These are phyloP conservation scores for Blastobotrys peoriensis DNA, from an alignment of 805 yeast genomes.

Conservation along the genomic window DNA sequence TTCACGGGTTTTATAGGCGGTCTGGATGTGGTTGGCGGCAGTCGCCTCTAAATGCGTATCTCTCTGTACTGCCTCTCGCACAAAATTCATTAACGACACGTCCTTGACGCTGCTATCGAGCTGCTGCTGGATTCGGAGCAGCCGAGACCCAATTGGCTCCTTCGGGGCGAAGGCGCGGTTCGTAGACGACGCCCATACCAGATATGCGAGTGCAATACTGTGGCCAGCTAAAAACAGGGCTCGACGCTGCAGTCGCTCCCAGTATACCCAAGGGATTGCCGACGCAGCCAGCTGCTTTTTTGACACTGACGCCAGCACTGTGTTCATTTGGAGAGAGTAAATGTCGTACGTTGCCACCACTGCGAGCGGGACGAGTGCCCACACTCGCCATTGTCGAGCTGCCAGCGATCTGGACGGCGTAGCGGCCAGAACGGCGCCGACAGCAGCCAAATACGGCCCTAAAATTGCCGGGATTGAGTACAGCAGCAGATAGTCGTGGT, in stretches of 20 bases:
- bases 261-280: conserved; percentile 16
- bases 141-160: neutral
- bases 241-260: conserved; percentile 14
- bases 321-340: conserved; percentile 2
- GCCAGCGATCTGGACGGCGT: conserved; percentile 10
- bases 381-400: conserved; percentile 10
- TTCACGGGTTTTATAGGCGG: neutral
- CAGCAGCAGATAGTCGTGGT: conserved; percentile 10
- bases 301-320: neutral
- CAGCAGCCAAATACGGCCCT: conserved; percentile 16
- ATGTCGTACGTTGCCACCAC: conserved; percentile 7
- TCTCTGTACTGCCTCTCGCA: neutral
- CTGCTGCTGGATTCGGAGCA: neutral
- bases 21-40: neutral
- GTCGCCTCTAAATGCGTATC: neutral
- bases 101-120: neutral
- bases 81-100: neutral
- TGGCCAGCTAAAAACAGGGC: conserved; percentile 9
- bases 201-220: conserved; percentile 8
- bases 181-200: conserved; percentile 3
- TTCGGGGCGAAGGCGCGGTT: neutral
- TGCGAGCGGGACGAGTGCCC: conserved; percentile 3
- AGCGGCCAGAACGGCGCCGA: conserved; percentile 11
- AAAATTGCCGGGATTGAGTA: conserved; percentile 16
- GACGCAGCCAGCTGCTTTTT: conserved; percentile 10